Percentiles rank a stretch among this genome's conserved stretches.
Evolutionary conservation across 140 eudicot species (phyloP).

Genomic region (Bidens hawaiensis): DNA sequence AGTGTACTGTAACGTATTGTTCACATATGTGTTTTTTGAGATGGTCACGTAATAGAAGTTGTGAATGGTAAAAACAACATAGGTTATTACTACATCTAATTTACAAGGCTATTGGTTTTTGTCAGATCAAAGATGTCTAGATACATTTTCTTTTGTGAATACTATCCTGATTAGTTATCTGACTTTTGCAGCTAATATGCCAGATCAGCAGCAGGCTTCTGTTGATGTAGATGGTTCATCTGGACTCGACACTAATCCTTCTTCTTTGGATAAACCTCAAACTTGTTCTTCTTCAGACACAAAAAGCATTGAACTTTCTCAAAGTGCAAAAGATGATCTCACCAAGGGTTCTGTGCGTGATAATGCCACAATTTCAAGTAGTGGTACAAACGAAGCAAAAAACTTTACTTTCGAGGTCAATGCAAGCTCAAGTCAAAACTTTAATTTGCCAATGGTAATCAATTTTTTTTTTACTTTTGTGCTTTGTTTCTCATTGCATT

Average conservation of each 20-base stretch:
- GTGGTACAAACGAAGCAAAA: slow-evolving; percentile 35
- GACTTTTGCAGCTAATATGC: slow-evolving; percentile 31
- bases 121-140: slow-evolving; percentile 12
- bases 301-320: slow-evolving; percentile 33
- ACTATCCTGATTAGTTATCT: slow-evolving; percentile 12
- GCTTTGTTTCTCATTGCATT: neutral
- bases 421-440: slow-evolving; percentile 37
- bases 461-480: neutral
- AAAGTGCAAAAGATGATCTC: slow-evolving; percentile 24
- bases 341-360: slow-evolving; percentile 19
- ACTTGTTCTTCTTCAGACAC: slow-evolving; percentile 21
- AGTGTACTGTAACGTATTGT: neutral
- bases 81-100: slow-evolving; percentile 4
- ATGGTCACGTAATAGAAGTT: neutral
- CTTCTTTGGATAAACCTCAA: slow-evolving; percentile 32
- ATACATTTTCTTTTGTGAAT: slow-evolving; percentile 16
- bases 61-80: neutral
- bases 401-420: slow-evolving; percentile 55
- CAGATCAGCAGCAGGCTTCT: slow-evolving; percentile 22
- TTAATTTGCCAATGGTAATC: slow-evolving; percentile 36
- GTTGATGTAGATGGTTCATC: slow-evolving; percentile 23
- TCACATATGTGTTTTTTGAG: neutral
- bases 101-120: neutral
- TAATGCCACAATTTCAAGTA: slow-evolving; percentile 17
- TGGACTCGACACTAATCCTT: slow-evolving; percentile 10